phyloP scores from a whole-genome alignment of 2,329 filamentous ascomycete genomes.

The Apiospora rasikravindrae region DNA sequence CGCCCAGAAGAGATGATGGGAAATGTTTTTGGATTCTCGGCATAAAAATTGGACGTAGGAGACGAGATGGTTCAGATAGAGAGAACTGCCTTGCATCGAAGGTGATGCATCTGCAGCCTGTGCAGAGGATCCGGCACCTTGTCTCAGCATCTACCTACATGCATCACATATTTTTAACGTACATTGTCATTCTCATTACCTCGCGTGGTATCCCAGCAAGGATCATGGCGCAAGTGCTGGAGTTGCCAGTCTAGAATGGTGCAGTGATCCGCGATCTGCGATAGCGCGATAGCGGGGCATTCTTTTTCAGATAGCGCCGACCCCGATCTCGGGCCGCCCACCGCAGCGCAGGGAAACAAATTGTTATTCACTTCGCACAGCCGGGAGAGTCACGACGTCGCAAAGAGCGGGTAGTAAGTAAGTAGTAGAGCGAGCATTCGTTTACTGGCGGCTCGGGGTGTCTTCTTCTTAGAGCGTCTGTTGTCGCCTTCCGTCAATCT shows the following conservation, averaged over 20 bases:
- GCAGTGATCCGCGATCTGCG: background rate
- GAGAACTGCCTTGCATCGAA: background rate
- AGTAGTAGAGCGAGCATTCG: background rate
- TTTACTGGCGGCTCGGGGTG: background rate
- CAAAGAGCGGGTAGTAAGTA: background rate
- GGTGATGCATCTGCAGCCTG: background rate
- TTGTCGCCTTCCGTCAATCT: background rate
- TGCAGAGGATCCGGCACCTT: background rate
- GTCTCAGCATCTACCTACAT: background rate
- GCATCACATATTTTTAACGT: background rate
- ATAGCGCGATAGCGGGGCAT: constrained; percentile 5
- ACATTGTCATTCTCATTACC: background rate
- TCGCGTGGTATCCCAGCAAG: background rate
- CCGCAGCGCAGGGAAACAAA: background rate
- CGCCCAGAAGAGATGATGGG: background rate
- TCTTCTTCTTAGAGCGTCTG: background rate
- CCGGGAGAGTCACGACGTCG: background rate
- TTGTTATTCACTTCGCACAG: background rate
- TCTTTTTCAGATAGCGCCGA: background rate
- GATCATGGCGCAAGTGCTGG: constrained; percentile 4
- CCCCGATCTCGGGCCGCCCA: constrained; percentile 8
- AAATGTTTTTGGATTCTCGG: background rate
- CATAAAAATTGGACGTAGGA: background rate
- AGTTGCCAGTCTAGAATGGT: background rate
- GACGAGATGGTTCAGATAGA: background rate